phyloP scores from a whole-genome alignment of 371 early-diverging fungal species.

The Chytridium lagenaria region DNA sequence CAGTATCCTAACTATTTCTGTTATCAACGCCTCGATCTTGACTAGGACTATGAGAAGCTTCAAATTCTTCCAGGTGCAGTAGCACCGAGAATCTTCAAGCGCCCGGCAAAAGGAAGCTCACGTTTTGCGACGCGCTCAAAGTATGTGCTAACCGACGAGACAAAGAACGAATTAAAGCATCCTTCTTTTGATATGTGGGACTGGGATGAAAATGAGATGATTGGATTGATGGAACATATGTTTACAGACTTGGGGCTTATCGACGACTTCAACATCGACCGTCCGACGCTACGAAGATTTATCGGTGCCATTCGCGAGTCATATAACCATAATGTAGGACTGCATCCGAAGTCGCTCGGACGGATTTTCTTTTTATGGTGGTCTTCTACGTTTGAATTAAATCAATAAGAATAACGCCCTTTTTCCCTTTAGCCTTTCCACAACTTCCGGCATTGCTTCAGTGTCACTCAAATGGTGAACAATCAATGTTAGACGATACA shows the following conservation, averaged over 20 bases:
- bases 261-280: constrained; percentile 51
- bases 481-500: not conserved
- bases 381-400: too few relatives aligned
- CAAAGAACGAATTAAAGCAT: constrained; percentile 44
- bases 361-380: too few relatives aligned
- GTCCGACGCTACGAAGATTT: constrained; percentile 44
- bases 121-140: constrained; percentile 24
- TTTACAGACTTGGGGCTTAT: constrained; percentile 54
- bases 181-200: constrained; percentile 60
- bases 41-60: not conserved
- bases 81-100: not conserved
- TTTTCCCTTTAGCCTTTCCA: constrained; percentile 57
- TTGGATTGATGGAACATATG: constrained; percentile 54
- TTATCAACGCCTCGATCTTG: too few relatives aligned
- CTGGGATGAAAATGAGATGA: constrained; percentile 54
- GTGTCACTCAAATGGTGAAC: constrained; percentile 55
- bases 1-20: too few relatives aligned
- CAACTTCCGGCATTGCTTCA: constrained; percentile 61
- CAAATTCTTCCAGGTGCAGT: not conserved
- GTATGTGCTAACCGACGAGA: constrained; percentile 44
- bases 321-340: constrained; percentile 55
- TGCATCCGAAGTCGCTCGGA: not conserved
- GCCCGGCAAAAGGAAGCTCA: constrained; percentile 7
- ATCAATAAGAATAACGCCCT: too few relatives aligned
- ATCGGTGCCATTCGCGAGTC: constrained; percentile 40